Evolutionary conservation across 495 filamentous ascomycete species (phyloP).

Genomic region (Podospora bellae-mahoneyi): DNA sequence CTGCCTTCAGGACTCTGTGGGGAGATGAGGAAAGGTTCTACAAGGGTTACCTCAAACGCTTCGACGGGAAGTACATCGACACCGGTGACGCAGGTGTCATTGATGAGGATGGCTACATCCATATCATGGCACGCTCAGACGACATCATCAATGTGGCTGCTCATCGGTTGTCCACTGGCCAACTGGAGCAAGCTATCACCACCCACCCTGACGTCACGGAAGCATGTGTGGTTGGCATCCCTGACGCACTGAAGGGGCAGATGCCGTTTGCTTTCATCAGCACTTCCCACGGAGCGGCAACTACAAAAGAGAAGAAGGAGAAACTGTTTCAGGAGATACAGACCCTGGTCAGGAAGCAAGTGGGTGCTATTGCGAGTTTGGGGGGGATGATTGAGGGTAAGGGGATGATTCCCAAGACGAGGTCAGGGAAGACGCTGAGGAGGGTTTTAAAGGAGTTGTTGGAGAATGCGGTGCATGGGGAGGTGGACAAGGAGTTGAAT

Average conservation of each 20-base stretch:
- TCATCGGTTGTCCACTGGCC: constrained; percentile 83
- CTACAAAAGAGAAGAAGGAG: constrained; percentile 40
- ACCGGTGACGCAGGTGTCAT: constrained; percentile 88
- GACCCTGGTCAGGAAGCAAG: constrained; percentile 67
- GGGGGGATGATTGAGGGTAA: constrained; percentile 80
- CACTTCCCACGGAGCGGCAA: constrained; percentile 31
- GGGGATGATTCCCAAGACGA: constrained; percentile 90
- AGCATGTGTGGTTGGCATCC: constrained; percentile 79
- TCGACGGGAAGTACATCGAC: constrained; percentile 76
- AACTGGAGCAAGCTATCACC: constrained; percentile 87
- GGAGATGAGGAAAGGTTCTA: constrained; percentile 81
- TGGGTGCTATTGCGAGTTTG: constrained; percentile 80
- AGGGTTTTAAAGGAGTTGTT: constrained; percentile 76
- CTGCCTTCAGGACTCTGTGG: constrained; percentile 82
- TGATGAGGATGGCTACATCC: constrained; percentile 77
- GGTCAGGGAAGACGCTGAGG: constrained; percentile 82
- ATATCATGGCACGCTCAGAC: constrained; percentile 78
- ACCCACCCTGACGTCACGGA: constrained; percentile 74
- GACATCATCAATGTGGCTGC: constrained; percentile 96
- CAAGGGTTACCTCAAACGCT: constrained; percentile 73
- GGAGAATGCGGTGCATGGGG: constrained; percentile 59
- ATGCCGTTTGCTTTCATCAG: constrained; percentile 87
- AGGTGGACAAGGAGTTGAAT: constrained; percentile 48
- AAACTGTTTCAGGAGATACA: constrained; percentile 56
- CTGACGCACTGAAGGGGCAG: constrained; percentile 81